These are phyloP conservation scores for Chaetomiaceae sp. DNA, from an alignment of 2,329 filamentous ascomycete genomes.

Conservation along the genomic window DNA sequence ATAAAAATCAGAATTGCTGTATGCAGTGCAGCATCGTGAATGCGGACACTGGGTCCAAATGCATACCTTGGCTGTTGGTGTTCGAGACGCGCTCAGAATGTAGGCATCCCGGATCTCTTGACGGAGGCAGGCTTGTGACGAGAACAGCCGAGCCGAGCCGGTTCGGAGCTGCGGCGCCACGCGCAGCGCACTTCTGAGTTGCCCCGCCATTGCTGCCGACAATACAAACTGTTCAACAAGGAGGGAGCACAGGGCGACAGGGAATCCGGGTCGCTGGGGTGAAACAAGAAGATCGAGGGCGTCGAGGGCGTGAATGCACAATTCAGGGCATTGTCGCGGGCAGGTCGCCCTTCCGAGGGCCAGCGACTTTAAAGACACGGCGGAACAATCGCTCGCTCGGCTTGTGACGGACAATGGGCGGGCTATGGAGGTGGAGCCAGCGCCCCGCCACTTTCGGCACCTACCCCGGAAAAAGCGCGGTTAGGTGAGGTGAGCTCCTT, in stretches of 20 bases:
- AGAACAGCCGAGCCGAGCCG: conserved; percentile 27
- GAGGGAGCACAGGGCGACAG: not conserved
- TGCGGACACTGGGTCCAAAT: no score
- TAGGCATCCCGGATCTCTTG: conserved; percentile 85
- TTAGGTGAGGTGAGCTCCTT: conserved; percentile 1
- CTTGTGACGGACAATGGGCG: conserved; percentile 26
- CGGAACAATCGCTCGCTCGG: conserved; percentile 21
- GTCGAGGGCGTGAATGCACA: not conserved
- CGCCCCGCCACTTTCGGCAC: conserved; percentile 9
- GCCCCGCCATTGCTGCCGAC: conserved; percentile 19
- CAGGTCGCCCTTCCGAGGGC: conserved; percentile 13
- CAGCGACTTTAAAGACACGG: conserved; percentile 18
- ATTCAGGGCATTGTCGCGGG: not conserved
- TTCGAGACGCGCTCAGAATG: conserved; percentile 84
- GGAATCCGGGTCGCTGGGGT: not conserved
- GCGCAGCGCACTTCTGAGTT: conserved; percentile 20
- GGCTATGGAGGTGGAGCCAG: conserved; percentile 11
- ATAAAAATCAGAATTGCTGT: no score
- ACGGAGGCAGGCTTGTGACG: conserved; percentile 25
- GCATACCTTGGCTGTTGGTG: conserved; percentile 78
- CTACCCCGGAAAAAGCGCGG: conserved; percentile 10
- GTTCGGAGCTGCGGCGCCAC: conserved; percentile 16
- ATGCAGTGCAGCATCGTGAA: no score
- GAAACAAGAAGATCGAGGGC: not conserved
- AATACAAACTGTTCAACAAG: not conserved